phyloP scores from a whole-genome alignment of 2,329 filamentous ascomycete species.

The Venturiaceae sp. region DNA sequence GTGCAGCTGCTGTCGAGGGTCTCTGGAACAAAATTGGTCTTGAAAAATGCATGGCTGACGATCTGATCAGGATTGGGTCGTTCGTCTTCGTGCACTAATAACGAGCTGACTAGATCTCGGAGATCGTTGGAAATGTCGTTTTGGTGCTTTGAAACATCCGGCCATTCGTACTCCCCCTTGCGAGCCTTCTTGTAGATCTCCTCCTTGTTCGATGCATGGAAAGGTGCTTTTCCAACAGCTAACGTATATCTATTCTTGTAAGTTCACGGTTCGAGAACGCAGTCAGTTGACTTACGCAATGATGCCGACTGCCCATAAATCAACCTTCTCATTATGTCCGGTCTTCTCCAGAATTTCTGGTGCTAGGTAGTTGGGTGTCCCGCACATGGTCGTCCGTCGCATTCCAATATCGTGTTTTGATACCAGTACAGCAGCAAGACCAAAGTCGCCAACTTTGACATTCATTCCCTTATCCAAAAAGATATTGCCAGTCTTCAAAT shows the following conservation, averaged over 20 bases:
- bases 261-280: slow-evolving; percentile 12
- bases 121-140: slow-evolving; percentile 67
- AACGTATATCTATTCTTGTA: slow-evolving; percentile 65
- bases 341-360: slow-evolving; percentile 94
- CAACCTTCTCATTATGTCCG: slow-evolving; percentile 94
- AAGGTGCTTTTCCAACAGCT: slow-evolving; percentile 91
- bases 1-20: slow-evolving; percentile 35
- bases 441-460: slow-evolving; percentile 96
- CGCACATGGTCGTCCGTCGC: slow-evolving; percentile 85
- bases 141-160: slow-evolving; percentile 52
- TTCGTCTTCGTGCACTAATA: slow-evolving; percentile 65
- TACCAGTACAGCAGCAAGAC: slow-evolving; percentile 80
- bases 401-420: slow-evolving; percentile 84
- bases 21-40: slow-evolving; percentile 61
- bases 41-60: slow-evolving; percentile 72
- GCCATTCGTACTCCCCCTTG: slow-evolving; percentile 73
- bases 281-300: slow-evolving; percentile 59
- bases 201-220: slow-evolving; percentile 83
- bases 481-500: slow-evolving; percentile 96
- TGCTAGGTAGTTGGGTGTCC: slow-evolving; percentile 96
- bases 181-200: slow-evolving; percentile 66
- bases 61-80: slow-evolving; percentile 69
- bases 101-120: slow-evolving; percentile 66
- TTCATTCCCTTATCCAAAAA: slow-evolving; percentile 95
- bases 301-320: slow-evolving; percentile 96